Evolutionary conservation across 768 basidiomycete genomes (phyloP), one percentile per base, ranked within the genome.

Genomic region (Xanthoconium purpureum): DNA sequence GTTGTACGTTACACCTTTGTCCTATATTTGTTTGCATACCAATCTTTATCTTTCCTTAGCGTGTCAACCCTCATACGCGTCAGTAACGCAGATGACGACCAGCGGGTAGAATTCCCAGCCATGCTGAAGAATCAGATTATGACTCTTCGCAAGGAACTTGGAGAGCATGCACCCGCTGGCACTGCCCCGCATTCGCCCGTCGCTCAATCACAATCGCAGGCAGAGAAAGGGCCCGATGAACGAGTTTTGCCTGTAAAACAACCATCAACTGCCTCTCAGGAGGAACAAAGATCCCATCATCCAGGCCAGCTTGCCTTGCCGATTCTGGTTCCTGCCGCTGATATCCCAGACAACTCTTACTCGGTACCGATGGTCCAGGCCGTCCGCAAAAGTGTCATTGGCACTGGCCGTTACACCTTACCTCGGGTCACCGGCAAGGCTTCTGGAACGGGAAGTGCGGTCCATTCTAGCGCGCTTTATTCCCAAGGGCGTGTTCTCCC

Each of bases 61-160:
- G 84, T 92, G 17, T 86, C 90, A 5, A 75, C 85, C 3, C 78
- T 93, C n/a, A 84, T 92, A 29, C 77, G 77, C 12, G 70, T 92
- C 15, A 84, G 83, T 7, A 76, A 75, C 28, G 77, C 77, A 38
- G 77, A 81, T 24, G 79, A 77, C 5, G 67, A 76, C 14, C 74
- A 81, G 38, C 79, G 78, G 55, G 75, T 77, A 8, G 51, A 74
- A 2, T 92, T 94, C 65, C 71, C 67, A 2, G 61, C 62, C 8
- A 63, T 82, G 5, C 60, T 94, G 44, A 81, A 81, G 69, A 65
- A 59, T 1, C 84, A 89, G 66, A 84, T 94, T 70, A 75, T 78
- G 57, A 63, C 69, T 11, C 80, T 94, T 28, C 77, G 82, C 56
- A 82, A 85, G 65, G 83, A 90, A 66, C 76, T 94, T 12, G 83